A percentile compares a stretch with the other conserved stretches of the same genome.
phyloP scores from a whole-genome alignment of 257 asterid genomes.

The Nicotiana undulata region DNA sequence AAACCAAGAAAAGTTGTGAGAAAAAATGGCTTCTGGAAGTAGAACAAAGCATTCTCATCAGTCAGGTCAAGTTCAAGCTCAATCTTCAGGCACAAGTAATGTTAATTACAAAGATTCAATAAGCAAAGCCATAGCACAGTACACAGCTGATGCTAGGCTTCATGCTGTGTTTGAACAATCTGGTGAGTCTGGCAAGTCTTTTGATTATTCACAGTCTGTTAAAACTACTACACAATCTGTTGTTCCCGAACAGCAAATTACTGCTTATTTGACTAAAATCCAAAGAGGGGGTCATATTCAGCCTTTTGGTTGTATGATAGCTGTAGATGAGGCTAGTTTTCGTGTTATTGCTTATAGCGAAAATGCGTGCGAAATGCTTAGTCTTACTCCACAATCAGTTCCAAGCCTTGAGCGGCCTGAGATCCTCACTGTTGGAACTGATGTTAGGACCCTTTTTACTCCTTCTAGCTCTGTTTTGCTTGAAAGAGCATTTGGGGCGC shows the following conservation, averaged over 20 bases:
- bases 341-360: slow-evolving; percentile 52
- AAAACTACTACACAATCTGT: slow-evolving; percentile 30
- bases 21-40: slow-evolving; percentile 42
- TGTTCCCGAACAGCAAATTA: slow-evolving; percentile 59
- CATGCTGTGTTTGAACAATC: slow-evolving; percentile 87
- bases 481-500: slow-evolving; percentile 61
- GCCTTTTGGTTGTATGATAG: slow-evolving; percentile 78
- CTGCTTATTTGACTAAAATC: slow-evolving; percentile 60
- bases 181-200: slow-evolving; percentile 70
- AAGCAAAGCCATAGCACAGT: slow-evolving; percentile 74
- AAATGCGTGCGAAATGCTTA: slow-evolving; percentile 61
- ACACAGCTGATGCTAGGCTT: slow-evolving; percentile 67
- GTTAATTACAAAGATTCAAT: slow-evolving; percentile 28
- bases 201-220: slow-evolving; percentile 64
- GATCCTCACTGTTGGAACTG: slow-evolving; percentile 45
- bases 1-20: background rate
- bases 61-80: slow-evolving; percentile 20
- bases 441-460: slow-evolving; percentile 62
- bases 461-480: slow-evolving; percentile 54
- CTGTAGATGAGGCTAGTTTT: slow-evolving; percentile 52
- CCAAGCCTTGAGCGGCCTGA: slow-evolving; percentile 57
- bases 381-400: slow-evolving; percentile 61
- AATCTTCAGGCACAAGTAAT: slow-evolving; percentile 31
- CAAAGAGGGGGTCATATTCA: slow-evolving; percentile 82
- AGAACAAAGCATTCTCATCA: slow-evolving; percentile 12